These are phyloP conservation scores for Aphanomyces cochlioides DNA, from an alignment of 352 stramenopile genomes.

Conservation along the genomic window DNA sequence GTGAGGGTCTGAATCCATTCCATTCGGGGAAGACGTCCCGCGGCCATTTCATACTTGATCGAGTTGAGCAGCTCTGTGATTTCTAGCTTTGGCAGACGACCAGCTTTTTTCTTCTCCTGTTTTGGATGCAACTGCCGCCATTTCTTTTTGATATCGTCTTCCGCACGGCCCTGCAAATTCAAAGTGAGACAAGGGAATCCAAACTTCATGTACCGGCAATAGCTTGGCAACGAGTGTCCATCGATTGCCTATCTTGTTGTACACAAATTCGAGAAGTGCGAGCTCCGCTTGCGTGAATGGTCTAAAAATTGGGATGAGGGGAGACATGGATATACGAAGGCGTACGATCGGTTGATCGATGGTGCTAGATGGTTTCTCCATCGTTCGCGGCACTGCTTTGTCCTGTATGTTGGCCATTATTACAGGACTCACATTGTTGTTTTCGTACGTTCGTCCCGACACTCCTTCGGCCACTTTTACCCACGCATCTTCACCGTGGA, in stretches of 20 bases:
- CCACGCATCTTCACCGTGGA: slow-evolving; percentile 26
- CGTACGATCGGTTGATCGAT: slow-evolving; percentile 23
- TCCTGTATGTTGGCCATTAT: not conserved
- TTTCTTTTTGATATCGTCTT: slow-evolving; percentile 28
- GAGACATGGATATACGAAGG: not conserved
- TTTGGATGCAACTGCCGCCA: slow-evolving; percentile 26
- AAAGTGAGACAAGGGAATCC: not conserved
- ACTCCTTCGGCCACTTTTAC: slow-evolving; percentile 24
- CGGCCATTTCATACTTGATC: slow-evolving; percentile 8
- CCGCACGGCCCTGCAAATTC: slow-evolving; percentile 12
- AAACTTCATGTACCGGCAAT: slow-evolving; percentile 2
- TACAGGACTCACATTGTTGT: not conserved
- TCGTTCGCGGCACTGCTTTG: slow-evolving; percentile 28
- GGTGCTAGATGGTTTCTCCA: slow-evolving; percentile 28
- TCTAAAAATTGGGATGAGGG: not conserved
- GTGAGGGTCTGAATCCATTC: not conserved
- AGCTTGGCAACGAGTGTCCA: slow-evolving; percentile 24
- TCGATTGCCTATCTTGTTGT: slow-evolving; percentile 28
- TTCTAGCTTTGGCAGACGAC: slow-evolving; percentile 7
- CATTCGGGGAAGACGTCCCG: slow-evolving; percentile 4
- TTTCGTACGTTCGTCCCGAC: slow-evolving; percentile 21
- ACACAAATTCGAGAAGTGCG: slow-evolving; percentile 17
- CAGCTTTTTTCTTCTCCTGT: slow-evolving; percentile 24
- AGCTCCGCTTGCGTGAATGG: slow-evolving; percentile 19
- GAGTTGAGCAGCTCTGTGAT: slow-evolving; percentile 22